phyloP scores from a whole-genome alignment of 129 eudicot genomes.

The Centaurea solstitialis region DNA sequence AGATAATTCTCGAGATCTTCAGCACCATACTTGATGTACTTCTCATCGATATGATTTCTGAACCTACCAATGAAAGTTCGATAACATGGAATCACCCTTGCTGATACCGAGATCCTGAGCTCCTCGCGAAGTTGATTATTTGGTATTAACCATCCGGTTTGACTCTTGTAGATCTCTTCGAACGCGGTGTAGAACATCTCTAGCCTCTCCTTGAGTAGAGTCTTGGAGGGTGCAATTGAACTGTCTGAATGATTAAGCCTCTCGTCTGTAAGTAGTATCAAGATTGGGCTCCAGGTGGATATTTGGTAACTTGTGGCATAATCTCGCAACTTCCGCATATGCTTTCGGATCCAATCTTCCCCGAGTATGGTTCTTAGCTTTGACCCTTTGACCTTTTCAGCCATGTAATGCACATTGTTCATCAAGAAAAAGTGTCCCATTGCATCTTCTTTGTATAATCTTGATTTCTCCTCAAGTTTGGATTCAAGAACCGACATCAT shows the following conservation, averaged over 20 bases:
- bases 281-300: slow-evolving; percentile 65
- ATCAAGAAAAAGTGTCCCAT: slow-evolving; percentile 57
- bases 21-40: slow-evolving; percentile 61
- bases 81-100: slow-evolving; percentile 77
- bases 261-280: slow-evolving; percentile 60
- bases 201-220: slow-evolving; percentile 57
- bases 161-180: slow-evolving; percentile 68
- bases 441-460: slow-evolving; percentile 68
- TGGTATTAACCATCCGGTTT: slow-evolving; percentile 61
- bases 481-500: no score
- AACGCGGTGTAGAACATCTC: slow-evolving; percentile 60
- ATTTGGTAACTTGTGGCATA: slow-evolving; percentile 63
- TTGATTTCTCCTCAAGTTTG: slow-evolving; percentile 73
- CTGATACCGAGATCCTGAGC: slow-evolving; percentile 74
- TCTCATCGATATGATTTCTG: slow-evolving; percentile 49
- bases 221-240: slow-evolving; percentile 57
- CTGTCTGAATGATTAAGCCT: no score
- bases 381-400: slow-evolving; percentile 55
- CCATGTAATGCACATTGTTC: slow-evolving; percentile 47
- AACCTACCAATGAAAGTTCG: slow-evolving; percentile 78
- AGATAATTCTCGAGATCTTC: slow-evolving; percentile 59
- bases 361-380: slow-evolving; percentile 54
- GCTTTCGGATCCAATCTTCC: slow-evolving; percentile 65
- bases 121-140: slow-evolving; percentile 74
- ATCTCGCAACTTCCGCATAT: slow-evolving; percentile 76